A percentile compares a stretch with the other conserved stretches of the same genome.
These are phyloP conservation scores for Dendrobium chrysotoxum DNA, from an alignment of 106 monocot species.

Conservation along the genomic window DNA sequence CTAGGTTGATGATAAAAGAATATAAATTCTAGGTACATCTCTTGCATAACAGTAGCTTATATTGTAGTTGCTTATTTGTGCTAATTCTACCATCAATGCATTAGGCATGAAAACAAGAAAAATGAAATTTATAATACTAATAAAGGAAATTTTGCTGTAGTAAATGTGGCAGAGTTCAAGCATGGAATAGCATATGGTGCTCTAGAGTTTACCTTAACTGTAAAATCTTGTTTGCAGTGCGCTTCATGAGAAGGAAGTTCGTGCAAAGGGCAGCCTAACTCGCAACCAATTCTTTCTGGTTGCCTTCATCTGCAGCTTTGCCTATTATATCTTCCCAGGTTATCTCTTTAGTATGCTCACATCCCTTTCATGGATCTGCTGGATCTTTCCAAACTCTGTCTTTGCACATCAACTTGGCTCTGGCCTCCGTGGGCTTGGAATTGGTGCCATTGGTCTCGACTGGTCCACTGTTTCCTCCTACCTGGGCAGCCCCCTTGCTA, in stretches of 20 bases:
- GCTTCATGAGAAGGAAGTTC: conserved; percentile 74
- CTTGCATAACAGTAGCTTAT: no score
- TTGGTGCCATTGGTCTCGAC: conserved; percentile 73
- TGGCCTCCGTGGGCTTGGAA: conserved; percentile 65
- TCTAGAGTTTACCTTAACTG: background rate
- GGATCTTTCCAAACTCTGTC: conserved; percentile 62
- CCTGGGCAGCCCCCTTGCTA: conserved; percentile 85
- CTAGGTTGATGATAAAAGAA: no score
- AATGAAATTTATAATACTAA: no score
- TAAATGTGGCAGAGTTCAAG: no score
- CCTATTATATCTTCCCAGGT: conserved; percentile 78
- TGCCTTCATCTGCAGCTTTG: conserved; percentile 84
- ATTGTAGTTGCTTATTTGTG: no score
- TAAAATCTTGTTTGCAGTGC: conserved; percentile 35
- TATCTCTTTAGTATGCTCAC: conserved; percentile 82
- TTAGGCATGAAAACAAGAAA: no score
- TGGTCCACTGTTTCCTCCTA: conserved; percentile 78
- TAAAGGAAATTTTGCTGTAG: no score
- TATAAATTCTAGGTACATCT: no score
- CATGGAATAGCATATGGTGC: no score
- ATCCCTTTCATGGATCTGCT: conserved; percentile 87
- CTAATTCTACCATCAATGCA: no score
- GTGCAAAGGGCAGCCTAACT: conserved; percentile 37
- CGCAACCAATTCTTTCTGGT: conserved; percentile 80
- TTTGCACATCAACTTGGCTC: conserved; percentile 84